Evolutionary conservation across 805 yeast species (phyloP), one percentile per base, ranked within the genome.

Genomic region (Isabelozyma gotoi): DNA sequence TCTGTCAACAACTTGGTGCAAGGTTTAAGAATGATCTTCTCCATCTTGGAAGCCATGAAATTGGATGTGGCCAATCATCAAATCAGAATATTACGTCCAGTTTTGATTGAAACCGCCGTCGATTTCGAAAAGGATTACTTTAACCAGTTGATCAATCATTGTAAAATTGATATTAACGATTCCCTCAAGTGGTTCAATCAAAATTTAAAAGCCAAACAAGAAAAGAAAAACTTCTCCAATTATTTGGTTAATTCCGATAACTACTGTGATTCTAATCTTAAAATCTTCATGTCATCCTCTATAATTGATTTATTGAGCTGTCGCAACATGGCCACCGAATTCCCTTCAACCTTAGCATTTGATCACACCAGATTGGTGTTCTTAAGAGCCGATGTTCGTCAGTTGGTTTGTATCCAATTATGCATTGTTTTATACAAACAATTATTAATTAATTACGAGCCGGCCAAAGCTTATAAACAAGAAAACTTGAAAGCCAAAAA

Each of bases 1-100:
- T 71, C 80, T n/a, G 73, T 68, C 5, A 55, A 51, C 17, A 71
- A 74, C 48, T 68, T 90, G 33, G 85, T 88, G 21, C 88, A 82
- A 27, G 97, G 95, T 1, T 68, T 92, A 41, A 76, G 90, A 43
- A 77, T 83, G 62, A 76, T 88, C 7, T 88, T 91, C 59, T 84
- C 86, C 46, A 85, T 92, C 45, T 71, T 92, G 49, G 97, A 91
- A 63, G 92, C 96, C 8, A 90, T 91, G 96, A 92, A 91, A 62
- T 73, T 91, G 48, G 97, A 92, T 58, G 94, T 90, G 43, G 96
- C 97, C 12, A 91, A 91, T 65, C 96, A 91, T 60, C 97, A 91
- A 66, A 88, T 92, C 42, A 76, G 96, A 51, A 81, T 88, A 16
- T 70, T 90, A 42, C 76, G 97, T 56, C 96, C 96, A 2, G 84